Conservation (phyloP, 179 eudicot species). For the Silene vulgaris region DNA sequence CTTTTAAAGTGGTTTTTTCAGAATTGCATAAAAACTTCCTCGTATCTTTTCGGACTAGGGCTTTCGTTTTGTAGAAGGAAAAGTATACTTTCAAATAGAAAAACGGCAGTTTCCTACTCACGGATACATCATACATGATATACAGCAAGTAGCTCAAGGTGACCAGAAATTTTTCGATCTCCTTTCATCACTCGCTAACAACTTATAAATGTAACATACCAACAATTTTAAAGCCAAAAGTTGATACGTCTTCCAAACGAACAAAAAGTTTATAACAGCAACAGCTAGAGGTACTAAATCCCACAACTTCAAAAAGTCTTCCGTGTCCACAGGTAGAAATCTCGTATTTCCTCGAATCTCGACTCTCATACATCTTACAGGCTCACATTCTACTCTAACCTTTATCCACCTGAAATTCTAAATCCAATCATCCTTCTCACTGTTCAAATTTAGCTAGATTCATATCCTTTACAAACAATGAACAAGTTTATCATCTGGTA, state of each 20-base stretch:
- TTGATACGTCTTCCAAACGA: background rate
- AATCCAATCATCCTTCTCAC: background rate
- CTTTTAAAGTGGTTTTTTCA: background rate
- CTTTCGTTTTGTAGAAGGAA: too few species aligned
- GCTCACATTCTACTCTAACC: background rate
- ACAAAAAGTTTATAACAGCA: background rate
- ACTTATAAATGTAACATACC: background rate
- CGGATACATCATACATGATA: background rate
- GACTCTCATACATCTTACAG: background rate
- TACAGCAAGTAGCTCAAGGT: background rate
- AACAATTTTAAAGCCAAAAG: too few species aligned
- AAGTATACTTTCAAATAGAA: background rate
- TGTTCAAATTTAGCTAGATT: background rate
- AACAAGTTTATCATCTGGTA: background rate
- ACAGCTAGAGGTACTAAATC: background rate
- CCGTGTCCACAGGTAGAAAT: background rate
- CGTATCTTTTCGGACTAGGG: too few species aligned
- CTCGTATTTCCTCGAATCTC: slow-evolving; percentile 6
- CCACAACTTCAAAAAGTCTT: background rate
- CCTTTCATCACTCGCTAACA: background rate
- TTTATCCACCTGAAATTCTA: background rate
- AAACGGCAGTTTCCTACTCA: background rate
- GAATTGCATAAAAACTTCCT: too few species aligned
- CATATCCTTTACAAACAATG: background rate
- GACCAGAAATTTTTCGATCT: background rate